Evolutionary conservation across 306 rosid genomes (phyloP).

Genomic region (Inga leiocalycina): DNA sequence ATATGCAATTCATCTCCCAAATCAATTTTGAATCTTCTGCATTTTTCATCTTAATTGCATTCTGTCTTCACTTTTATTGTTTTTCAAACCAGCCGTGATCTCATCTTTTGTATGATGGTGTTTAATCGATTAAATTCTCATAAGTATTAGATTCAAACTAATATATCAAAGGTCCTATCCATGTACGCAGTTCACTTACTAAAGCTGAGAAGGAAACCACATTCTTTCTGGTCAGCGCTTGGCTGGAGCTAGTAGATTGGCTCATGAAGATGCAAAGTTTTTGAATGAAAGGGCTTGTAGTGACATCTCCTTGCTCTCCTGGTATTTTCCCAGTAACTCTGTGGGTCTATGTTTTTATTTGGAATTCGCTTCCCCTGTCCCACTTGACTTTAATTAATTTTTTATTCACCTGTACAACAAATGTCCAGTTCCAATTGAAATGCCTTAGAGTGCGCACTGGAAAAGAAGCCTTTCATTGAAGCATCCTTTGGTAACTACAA

Average conservation of each 20-base stretch:
- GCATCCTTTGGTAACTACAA: neutral
- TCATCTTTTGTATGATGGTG: constrained; percentile 15
- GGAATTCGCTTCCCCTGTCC: constrained; percentile 12
- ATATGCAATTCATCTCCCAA: neutral
- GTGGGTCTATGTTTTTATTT: constrained; percentile 22
- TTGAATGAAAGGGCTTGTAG: constrained; percentile 77
- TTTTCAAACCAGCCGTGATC: constrained; percentile 20
- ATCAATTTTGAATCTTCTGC: neutral
- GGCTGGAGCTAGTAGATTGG: constrained; percentile 79
- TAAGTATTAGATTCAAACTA: constrained; percentile 25
- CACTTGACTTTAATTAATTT: constrained; percentile 1
- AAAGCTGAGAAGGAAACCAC: constrained; percentile 32
- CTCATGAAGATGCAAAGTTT: constrained; percentile 72
- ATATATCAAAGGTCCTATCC: constrained; percentile 32
- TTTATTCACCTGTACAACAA: neutral
- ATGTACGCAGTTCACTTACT: constrained; percentile 1
- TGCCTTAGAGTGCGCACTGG: constrained; percentile 8
- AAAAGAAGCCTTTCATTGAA: constrained; percentile 7
- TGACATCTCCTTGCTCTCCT: constrained; percentile 78
- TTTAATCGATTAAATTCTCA: constrained; percentile 2
- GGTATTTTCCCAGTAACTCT: constrained; percentile 53
- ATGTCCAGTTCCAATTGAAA: neutral
- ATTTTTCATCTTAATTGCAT: constrained; percentile 20
- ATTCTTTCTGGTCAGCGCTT: constrained; percentile 44
- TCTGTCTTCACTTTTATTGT: constrained; percentile 5